A percentile compares a stretch with the other conserved stretches of the same genome.
Evolutionary conservation across 2,329 filamentous ascomycete species (phyloP).

Genomic region (Hymenotorrendiella dingleyae): DNA sequence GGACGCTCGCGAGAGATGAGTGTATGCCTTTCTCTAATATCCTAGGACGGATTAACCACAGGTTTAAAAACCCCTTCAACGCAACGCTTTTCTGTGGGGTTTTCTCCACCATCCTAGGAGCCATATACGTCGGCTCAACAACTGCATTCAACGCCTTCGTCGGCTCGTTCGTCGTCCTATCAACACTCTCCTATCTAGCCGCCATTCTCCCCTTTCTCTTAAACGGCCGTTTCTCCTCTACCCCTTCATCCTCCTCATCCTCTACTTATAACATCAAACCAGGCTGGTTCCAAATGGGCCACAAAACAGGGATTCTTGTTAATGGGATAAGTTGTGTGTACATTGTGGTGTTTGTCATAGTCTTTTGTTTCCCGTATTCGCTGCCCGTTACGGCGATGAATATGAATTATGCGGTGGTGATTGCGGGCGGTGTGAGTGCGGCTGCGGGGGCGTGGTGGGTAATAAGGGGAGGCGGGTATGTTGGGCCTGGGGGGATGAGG

Average conservation of each 20-base stretch:
- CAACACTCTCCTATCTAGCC: slow-evolving; percentile 52
- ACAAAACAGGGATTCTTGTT: slow-evolving; percentile 42
- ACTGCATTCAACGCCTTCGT: slow-evolving; percentile 65
- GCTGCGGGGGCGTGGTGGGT: slow-evolving; percentile 40
- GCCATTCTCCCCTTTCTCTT: slow-evolving; percentile 55
- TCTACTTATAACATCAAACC: slow-evolving; percentile 38
- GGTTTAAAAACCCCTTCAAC: slow-evolving; percentile 46
- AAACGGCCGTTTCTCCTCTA: slow-evolving; percentile 31
- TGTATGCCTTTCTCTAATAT: slow-evolving; percentile 47
- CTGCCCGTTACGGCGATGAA: slow-evolving; percentile 39
- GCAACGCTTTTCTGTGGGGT: slow-evolving; percentile 46
- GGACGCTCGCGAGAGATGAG: slow-evolving; percentile 53
- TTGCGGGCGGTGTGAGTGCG: slow-evolving; percentile 38
- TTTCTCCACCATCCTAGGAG: slow-evolving; percentile 50
- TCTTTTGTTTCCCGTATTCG: slow-evolving; percentile 54
- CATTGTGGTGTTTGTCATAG: slow-evolving; percentile 54
- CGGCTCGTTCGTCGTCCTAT: slow-evolving; percentile 51
- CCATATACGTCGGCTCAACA: slow-evolving; percentile 59
- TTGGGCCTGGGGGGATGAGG: slow-evolving; percentile 19
- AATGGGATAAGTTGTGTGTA: slow-evolving; percentile 49
- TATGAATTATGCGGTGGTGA: slow-evolving; percentile 49
- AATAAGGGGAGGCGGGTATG: slow-evolving; percentile 21
- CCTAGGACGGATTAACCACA: slow-evolving; percentile 41
- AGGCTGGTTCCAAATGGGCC: slow-evolving; percentile 53
- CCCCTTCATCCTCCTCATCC: slow-evolving; percentile 4